Evolutionary conservation across 805 yeast species (phyloP), one percentile per base, ranked within the genome.

Genomic region (Jamesozyma piceae): DNA sequence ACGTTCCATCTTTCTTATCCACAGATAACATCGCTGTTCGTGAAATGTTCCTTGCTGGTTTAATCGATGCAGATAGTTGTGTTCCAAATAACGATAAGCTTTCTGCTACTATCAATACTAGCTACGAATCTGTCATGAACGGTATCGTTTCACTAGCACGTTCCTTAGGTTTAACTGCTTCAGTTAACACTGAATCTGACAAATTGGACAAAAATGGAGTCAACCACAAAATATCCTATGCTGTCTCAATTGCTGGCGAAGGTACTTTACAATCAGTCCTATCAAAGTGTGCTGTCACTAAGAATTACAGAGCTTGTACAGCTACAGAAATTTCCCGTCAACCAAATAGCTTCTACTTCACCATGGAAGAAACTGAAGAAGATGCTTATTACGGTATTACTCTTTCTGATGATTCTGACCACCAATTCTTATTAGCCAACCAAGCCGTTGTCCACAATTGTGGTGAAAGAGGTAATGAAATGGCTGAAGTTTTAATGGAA

Each of bases 401-500:
- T 21, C 58, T 69, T 41, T 54, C 58, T 31, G 61, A 62, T 13
- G 54, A 53, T 17, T 53, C 71, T 32, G 75, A 72, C 53, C 70
- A 69, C 43, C 61, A 62, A 55, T 71, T 66, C 53, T 50, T 72
- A 53, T 53, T 72, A 43, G 54, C 72, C 4, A 64, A 64, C 46
- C 45, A 58, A 49, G 63, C 66, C 18, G 44, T 67, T 10, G 65
- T 67, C 47, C 61, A 57, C 45, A 57, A 55, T 41, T 73, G 85
- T 64, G 97, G 97, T 62, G 98, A 90, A 72, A 68, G 98, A 49
- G 98, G 98, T 63, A 92, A 92, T 60, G 98, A 92, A 72, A 92
- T 92, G 97, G 97, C 97, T 42, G 98, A 92, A 69, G 98, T 92
- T 30, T 75, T 92, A 67, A 89, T 90, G 96, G 99, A 92, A 70